Percentiles rank a stretch among this genome's conserved stretches.
Evolutionary conservation across 2,329 filamentous ascomycete genomes (phyloP).

Genomic region (Ophiostoma angusticollis): DNA sequence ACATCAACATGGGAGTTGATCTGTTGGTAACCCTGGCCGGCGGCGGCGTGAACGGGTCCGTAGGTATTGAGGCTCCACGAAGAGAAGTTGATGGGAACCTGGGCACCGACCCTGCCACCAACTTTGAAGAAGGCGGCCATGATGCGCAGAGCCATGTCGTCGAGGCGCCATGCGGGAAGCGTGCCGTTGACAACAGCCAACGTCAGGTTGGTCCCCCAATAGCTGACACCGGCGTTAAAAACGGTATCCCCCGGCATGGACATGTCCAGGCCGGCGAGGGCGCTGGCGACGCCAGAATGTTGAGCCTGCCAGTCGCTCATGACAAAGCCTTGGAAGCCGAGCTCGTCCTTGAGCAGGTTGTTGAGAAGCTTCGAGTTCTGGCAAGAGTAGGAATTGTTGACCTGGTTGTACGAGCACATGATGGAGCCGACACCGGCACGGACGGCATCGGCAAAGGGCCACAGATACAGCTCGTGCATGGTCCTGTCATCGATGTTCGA

Average conservation of each 20-base stretch:
- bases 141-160: conserved; percentile 63
- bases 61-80: conserved; percentile 74
- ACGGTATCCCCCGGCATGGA: conserved; percentile 52
- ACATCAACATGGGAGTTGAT: conserved; percentile 79
- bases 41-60: conserved; percentile 53
- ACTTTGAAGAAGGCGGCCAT: conserved; percentile 43
- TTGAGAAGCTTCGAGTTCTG: conserved; percentile 53
- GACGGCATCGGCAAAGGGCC: conserved; percentile 52
- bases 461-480: conserved; percentile 49
- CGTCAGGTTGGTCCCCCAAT: conserved; percentile 50
- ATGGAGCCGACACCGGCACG: conserved; percentile 37
- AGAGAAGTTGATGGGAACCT: conserved; percentile 62
- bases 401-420: conserved; percentile 46
- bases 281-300: conserved; percentile 52
- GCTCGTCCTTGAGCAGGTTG: conserved; percentile 48
- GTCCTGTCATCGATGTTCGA: conserved; percentile 46
- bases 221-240: conserved; percentile 49
- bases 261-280: conserved; percentile 71
- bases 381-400: conserved; percentile 55
- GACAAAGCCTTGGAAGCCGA: conserved; percentile 55
- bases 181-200: conserved; percentile 66
- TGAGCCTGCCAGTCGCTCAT: conserved; percentile 50
- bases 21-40: conserved; percentile 40
- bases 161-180: conserved; percentile 54
- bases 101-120: conserved; percentile 36